Evolutionary conservation across 768 basidiomycete genomes (phyloP), one percentile per base, ranked within the genome.

Genomic region (Auriscalpium microsporum): DNA sequence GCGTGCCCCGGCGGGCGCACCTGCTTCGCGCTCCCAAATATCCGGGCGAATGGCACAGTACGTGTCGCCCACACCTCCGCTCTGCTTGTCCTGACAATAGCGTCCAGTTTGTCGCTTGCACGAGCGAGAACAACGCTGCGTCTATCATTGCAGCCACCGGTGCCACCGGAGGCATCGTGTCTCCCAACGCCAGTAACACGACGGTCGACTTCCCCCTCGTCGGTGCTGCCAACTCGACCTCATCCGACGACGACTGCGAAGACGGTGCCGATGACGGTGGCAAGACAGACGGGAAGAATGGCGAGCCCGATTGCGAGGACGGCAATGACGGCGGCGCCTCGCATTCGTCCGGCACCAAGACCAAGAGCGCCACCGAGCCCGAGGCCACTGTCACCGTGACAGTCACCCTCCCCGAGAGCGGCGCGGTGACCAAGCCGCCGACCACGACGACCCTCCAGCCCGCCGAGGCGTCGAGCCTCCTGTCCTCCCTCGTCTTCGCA

Each of bases 21-120:
- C 5, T 84, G 83, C 65, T 81, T 82, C 57, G 81, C 78, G 13
- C 57, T 84, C 28, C 83, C 82, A 0, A 70, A 72, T 8, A 55
- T 76, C 14, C 69, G 63, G 5, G 61, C 67, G 36, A 55, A 65
- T 8, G 82, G 82, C 53, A 74, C 74, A 1, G 82, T 83, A 77
- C 65, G 36, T 56, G 23, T 23, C 23, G 37, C 13, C 35, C 28
- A 4, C 28, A 28, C 7, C 28, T 4, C 34, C 33, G 47, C 21
- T 47, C 4, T 3, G 45, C 6, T 44, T 23, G 16, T 10, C 28
- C 34, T 44, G 2, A 36, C 49, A 14, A 19, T 33, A 10, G 19
- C 49, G 42, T 49, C 7, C 54, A 82, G 80, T 64, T 66, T 35
- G 56, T 83, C n/a, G 67, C 71, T 1, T 86, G 82, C 67, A 80